phyloP scores from a whole-genome alignment of 164 flowering plant species.

The Piper betle region DNA sequence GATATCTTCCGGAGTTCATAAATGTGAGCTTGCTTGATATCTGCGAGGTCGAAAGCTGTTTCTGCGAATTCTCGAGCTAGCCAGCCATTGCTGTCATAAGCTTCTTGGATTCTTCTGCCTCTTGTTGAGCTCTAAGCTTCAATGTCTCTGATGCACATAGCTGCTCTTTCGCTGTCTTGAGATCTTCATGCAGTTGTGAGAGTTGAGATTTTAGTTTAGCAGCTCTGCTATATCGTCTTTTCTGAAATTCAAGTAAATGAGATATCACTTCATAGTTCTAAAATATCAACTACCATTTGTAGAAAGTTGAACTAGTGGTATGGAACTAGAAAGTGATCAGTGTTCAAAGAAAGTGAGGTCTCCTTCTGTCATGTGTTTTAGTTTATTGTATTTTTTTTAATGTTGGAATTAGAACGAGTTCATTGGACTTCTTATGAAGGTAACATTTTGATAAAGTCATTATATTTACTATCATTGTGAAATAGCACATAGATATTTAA shows the following conservation, averaged over 20 bases:
- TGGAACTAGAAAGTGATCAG: too few species aligned
- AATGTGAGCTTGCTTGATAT: slow-evolving; percentile 32
- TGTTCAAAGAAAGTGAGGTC: too few species aligned
- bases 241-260: slow-evolving; percentile 23
- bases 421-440: too few species aligned
- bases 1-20: slow-evolving; percentile 31
- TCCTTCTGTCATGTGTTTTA: too few species aligned
- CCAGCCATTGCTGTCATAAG: slow-evolving; percentile 37
- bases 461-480: too few species aligned
- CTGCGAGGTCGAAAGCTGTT: slow-evolving; percentile 35
- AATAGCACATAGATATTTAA: too few species aligned
- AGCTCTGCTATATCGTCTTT: slow-evolving; percentile 52
- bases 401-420: too few species aligned
- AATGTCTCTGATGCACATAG: slow-evolving; percentile 46
- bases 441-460: too few species aligned
- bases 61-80: slow-evolving; percentile 51
- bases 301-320: too few species aligned
- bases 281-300: background rate
- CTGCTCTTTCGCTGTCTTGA: slow-evolving; percentile 59
- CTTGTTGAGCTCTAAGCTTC: slow-evolving; percentile 43
- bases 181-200: slow-evolving; percentile 54
- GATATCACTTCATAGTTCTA: background rate
- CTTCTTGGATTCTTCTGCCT: slow-evolving; percentile 63
- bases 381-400: too few species aligned
- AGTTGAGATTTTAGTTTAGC: slow-evolving; percentile 63